Evolutionary conservation across 2,329 filamentous ascomycete genomes (phyloP).

Genomic region (Leptographium lundbergii): DNA sequence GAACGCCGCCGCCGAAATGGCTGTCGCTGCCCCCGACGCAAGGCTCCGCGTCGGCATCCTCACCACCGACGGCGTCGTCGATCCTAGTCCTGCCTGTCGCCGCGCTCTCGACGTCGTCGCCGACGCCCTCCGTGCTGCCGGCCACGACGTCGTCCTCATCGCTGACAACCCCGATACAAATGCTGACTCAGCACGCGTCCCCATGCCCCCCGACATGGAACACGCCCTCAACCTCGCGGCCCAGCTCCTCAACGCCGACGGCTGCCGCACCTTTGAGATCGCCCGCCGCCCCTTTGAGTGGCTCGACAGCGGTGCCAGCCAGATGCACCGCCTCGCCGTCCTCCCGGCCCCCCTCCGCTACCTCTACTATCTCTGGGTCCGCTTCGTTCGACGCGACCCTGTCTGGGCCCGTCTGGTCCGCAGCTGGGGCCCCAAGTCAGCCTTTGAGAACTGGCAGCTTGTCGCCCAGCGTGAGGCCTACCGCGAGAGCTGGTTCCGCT

Average conservation of each 20-base stretch:
- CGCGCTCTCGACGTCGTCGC: constrained; percentile 63
- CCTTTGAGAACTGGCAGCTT: constrained; percentile 71
- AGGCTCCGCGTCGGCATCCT: constrained; percentile 63
- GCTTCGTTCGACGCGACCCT: constrained; percentile 62
- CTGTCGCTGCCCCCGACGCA: constrained; percentile 43
- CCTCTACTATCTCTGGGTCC: constrained; percentile 82
- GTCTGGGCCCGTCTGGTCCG: constrained; percentile 69
- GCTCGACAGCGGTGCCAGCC: constrained; percentile 63
- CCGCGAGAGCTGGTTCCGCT: constrained; percentile 67
- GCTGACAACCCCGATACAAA: constrained; percentile 25
- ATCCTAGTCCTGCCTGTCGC: constrained; percentile 72
- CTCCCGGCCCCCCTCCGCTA: constrained; percentile 66
- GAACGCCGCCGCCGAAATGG: constrained; percentile 48
- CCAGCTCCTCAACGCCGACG: constrained; percentile 73
- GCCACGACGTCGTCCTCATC: constrained; percentile 59
- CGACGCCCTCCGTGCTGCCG: constrained; percentile 52
- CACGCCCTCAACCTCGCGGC: constrained; percentile 66
- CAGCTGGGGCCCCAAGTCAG: constrained; percentile 61
- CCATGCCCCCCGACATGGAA: constrained; percentile 47
- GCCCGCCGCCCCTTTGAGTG: constrained; percentile 67
- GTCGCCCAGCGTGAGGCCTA: constrained; percentile 67
- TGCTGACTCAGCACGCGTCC: not conserved
- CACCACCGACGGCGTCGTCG: constrained; percentile 68
- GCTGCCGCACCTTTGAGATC: constrained; percentile 65
- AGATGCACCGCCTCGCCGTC: constrained; percentile 62